Conservation (phyloP, 352 stramenopile genomes). For the Phytopythium cucurbitacearum region DNA sequence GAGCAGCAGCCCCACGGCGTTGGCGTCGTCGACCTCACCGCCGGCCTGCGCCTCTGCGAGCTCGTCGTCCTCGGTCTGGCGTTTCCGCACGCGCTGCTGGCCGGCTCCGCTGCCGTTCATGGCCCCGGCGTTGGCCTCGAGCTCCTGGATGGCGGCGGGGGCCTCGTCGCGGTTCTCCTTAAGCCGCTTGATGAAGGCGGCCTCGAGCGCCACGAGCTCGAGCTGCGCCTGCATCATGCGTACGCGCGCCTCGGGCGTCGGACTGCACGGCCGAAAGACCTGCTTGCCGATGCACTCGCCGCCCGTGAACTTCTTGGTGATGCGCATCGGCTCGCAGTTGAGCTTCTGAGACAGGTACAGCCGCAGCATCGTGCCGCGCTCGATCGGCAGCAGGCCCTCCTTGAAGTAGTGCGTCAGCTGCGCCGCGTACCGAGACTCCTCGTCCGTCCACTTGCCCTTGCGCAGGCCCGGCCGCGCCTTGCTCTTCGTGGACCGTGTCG, state of each 20-base stretch:
- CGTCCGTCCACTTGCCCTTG: slow-evolving; percentile 86
- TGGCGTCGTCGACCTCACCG: slow-evolving; percentile 48
- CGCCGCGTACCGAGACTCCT: slow-evolving; percentile 71
- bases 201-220: slow-evolving; percentile 67
- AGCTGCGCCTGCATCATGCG: slow-evolving; percentile 71
- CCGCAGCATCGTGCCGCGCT: slow-evolving; percentile 87
- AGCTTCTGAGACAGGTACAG: slow-evolving; percentile 90
- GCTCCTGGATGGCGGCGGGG: slow-evolving; percentile 45
- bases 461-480: slow-evolving; percentile 80
- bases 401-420: slow-evolving; percentile 85
- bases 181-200: slow-evolving; percentile 70
- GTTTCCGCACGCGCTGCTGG: slow-evolving; percentile 22
- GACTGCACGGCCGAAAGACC: slow-evolving; percentile 72
- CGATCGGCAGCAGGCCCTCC: slow-evolving; percentile 71
- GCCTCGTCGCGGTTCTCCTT: slow-evolving; percentile 79
- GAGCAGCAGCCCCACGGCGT: slow-evolving; percentile 60
- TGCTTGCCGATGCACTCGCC: slow-evolving; percentile 90
- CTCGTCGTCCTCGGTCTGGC: slow-evolving; percentile 15
- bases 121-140: slow-evolving; percentile 20
- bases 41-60: slow-evolving; percentile 24
- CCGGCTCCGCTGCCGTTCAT: slow-evolving; percentile 18
- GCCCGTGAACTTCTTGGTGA: slow-evolving; percentile 92
- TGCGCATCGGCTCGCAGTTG: slow-evolving; percentile 91
- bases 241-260: slow-evolving; percentile 58
- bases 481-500: slow-evolving; percentile 74